phyloP scores from a whole-genome alignment of 2,329 filamentous ascomycete genomes.

The Calonectria henricotiae region DNA sequence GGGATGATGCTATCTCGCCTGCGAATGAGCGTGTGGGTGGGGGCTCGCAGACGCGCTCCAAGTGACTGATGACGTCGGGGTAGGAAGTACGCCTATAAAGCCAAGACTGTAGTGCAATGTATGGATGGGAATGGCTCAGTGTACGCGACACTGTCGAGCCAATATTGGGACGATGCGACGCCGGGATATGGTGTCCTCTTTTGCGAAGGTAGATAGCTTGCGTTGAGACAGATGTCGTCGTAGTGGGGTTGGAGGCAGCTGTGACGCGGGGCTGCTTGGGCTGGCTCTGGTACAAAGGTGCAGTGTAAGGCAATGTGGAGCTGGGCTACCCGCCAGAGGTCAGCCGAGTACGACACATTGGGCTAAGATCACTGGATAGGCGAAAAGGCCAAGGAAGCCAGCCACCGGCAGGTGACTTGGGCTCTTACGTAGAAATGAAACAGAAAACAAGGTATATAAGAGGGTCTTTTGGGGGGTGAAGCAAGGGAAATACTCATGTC shows the following conservation, averaged over 20 bases:
- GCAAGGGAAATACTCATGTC: neutral
- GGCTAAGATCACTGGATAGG: slow-evolving; percentile 28
- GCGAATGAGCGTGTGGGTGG: slow-evolving; percentile 31
- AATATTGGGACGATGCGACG: slow-evolving; percentile 3
- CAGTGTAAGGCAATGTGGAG: slow-evolving; percentile 20
- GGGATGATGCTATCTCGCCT: slow-evolving; percentile 46
- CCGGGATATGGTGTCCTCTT: neutral
- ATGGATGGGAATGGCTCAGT: too few relatives aligned
- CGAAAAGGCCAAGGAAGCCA: slow-evolving; percentile 2
- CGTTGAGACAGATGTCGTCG: slow-evolving; percentile 25
- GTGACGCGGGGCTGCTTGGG: slow-evolving; percentile 35
- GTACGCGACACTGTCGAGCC: neutral
- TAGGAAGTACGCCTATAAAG: neutral
- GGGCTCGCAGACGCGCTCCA: slow-evolving; percentile 26
- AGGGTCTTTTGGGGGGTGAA: neutral
- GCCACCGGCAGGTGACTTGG: slow-evolving; percentile 11
- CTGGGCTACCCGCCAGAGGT: slow-evolving; percentile 29
- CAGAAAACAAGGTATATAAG: slow-evolving; percentile 13
- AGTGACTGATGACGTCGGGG: slow-evolving; percentile 31
- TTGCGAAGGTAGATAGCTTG: slow-evolving; percentile 24
- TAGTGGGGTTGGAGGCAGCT: slow-evolving; percentile 33
- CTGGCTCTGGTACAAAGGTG: neutral
- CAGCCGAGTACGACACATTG: slow-evolving; percentile 28
- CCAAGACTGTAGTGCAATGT: neutral
- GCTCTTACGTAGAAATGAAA: slow-evolving; percentile 9